Conservation (phyloP, 148 eudicot genomes). For the Fagopyrum esculentum region DNA sequence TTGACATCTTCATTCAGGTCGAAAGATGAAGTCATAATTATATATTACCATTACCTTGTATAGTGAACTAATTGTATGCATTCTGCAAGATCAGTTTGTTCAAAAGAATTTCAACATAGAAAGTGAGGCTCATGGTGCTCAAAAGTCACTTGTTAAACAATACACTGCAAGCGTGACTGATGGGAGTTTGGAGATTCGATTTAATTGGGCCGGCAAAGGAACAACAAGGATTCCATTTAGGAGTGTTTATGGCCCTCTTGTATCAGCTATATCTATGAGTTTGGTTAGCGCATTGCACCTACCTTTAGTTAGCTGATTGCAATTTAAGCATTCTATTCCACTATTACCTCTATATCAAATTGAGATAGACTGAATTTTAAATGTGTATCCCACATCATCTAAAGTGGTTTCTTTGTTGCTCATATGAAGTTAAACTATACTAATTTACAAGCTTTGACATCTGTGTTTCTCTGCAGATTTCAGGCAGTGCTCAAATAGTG, state of each 20-base stretch:
- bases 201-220: constrained; percentile 72
- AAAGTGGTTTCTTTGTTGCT: too few relatives aligned
- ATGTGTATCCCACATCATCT: too few relatives aligned
- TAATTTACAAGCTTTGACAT: background rate
- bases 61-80: background rate
- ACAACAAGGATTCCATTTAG: constrained; percentile 66
- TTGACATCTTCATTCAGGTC: constrained; percentile 45
- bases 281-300: constrained; percentile 33
- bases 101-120: constrained; percentile 53
- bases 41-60: background rate
- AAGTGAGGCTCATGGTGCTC: constrained; percentile 52
- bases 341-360: too few relatives aligned
- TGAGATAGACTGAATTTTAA: too few relatives aligned
- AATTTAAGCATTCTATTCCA: background rate
- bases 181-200: constrained; percentile 46
- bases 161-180: constrained; percentile 46
- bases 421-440: too few relatives aligned
- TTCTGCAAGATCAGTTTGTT: constrained; percentile 44
- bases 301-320: background rate
- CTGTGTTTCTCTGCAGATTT: constrained; percentile 4
- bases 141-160: constrained; percentile 25
- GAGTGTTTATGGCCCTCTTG: constrained; percentile 69
- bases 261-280: constrained; percentile 67
- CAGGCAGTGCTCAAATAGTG: constrained; percentile 9
- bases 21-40: constrained; percentile 3